phyloP scores from a whole-genome alignment of 1,284 basidiomycete genomes.

The Porogramme epimiltina region DNA sequence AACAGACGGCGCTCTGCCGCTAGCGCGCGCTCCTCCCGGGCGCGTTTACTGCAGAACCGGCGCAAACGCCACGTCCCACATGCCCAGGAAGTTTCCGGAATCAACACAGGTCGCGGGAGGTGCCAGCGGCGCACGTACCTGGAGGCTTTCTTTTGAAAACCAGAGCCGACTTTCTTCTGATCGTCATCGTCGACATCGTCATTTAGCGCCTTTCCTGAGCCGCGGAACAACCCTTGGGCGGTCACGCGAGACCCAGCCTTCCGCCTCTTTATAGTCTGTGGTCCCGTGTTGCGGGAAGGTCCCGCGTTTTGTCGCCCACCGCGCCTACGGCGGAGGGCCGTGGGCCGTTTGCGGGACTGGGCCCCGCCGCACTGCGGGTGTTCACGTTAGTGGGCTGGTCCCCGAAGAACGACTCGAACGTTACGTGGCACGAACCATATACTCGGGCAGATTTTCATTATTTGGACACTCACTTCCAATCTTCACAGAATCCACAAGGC shows the following conservation, averaged over 20 bases:
- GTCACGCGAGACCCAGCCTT: conserved; percentile 71
- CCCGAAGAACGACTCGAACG: background rate
- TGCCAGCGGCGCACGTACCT: conserved; percentile 44
- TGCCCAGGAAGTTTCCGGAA: too few relatives aligned
- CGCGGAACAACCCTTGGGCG: conserved; percentile 57
- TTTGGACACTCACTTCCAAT: conserved; percentile 53
- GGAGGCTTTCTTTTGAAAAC: conserved; percentile 68
- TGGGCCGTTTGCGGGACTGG: conserved; percentile 58
- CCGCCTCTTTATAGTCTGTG: conserved; percentile 62
- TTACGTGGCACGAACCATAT: conserved; percentile 49
- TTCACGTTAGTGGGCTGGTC: background rate
- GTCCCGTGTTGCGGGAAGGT: conserved; percentile 57
- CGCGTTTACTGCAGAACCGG: conserved; percentile 56
- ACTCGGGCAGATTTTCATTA: conserved; percentile 68
- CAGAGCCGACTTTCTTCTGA: conserved; percentile 48
- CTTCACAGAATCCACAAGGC: conserved; percentile 62
- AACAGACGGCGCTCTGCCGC: conserved; percentile 67
- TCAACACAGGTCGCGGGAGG: too few relatives aligned
- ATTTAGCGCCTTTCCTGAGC: conserved; percentile 56
- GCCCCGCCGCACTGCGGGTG: conserved; percentile 77
- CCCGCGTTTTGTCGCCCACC: conserved; percentile 34
- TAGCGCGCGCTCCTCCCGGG: conserved; percentile 70
- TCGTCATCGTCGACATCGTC: conserved; percentile 41
- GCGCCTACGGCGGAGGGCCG: conserved; percentile 45
- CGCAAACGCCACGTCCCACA: background rate